Base-by-base conservation (phyloP, 140 eudicot genomes). In the Artemisia princeps region DNA sequence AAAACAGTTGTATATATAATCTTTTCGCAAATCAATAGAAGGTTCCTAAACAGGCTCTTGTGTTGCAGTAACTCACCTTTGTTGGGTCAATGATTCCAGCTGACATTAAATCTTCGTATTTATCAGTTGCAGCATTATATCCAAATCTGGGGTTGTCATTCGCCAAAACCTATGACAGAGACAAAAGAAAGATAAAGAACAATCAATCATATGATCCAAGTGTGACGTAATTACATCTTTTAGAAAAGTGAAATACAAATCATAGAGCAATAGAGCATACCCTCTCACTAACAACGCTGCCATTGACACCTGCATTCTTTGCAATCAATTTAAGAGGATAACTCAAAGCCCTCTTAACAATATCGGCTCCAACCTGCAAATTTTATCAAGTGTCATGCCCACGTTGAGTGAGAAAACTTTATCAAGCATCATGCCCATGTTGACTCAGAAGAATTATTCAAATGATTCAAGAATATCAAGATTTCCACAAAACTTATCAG, bases 11-110 rank as follows among this genome's bases (percentile, higher is more conserved):
- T 2, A 26, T 26, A 12, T 42, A 2, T 55, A 23, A 55, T 24
- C 20, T 2, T 48, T 14, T 28, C 51, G 71, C 48, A 50, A 51
- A 14, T 16, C 23, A 4, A 19, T 12, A 45, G 5, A 63, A 12
- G 7, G 59, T 51, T 51, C 14, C 3, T 67, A 52, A 15, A 15
- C 10, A 52, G 16, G 19, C 15, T 6, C 6, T 15, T 20, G 6
- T 2, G 13, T 22, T 72, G 69, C 13, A 50, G 20, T 9, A 64
- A 57, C 78, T 76, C 56, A 89, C 95, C 97, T 91, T 91, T 22
- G 95, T 91, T 24, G 97, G 97, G 73, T 91, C 96, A 40, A 91
- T 85, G 14, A 91, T 91, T 63, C 97, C 97, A 60, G 91, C 97
- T 66, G 95, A 74, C 97, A 87, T 91, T 64, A 91, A 60, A 70